Percentiles rank a stretch among this genome's conserved stretches.
Conservation (phyloP, 2,329 filamentous ascomycete species). For the Acrodontium crateriforme region DNA sequence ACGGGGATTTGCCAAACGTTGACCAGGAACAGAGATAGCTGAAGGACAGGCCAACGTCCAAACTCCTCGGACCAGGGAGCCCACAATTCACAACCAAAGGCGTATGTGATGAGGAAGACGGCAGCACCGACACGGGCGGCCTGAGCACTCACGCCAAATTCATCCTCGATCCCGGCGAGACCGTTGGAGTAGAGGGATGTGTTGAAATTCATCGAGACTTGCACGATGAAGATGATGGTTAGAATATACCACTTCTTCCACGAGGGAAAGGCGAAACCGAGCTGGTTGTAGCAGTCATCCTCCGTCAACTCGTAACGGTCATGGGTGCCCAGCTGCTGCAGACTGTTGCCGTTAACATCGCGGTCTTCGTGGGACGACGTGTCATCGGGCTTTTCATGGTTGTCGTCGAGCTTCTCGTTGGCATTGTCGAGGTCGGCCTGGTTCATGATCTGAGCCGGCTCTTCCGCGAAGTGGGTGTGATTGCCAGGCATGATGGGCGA, state of each 20-base stretch:
- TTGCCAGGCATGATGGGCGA: constrained; percentile 1
- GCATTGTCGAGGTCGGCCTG: constrained; percentile 14
- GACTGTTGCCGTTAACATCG: constrained; percentile 9
- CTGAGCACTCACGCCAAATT: constrained; percentile 34
- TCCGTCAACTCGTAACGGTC: constrained; percentile 37
- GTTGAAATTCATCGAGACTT: constrained; percentile 47
- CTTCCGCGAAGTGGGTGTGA: constrained; percentile 14
- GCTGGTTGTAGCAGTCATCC: constrained; percentile 35
- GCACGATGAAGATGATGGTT: constrained; percentile 38
- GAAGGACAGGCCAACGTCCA: constrained; percentile 38
- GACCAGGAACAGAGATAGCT: constrained; percentile 38
- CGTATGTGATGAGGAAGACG: constrained; percentile 38
- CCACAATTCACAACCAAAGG: constrained; percentile 39
- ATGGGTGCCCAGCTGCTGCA: constrained; percentile 21
- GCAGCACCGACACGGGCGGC: constrained; percentile 35
- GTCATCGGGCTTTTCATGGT: constrained; percentile 8
- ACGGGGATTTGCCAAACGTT: constrained; percentile 41
- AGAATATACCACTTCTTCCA: constrained; percentile 43
- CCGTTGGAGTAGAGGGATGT: constrained; percentile 42
- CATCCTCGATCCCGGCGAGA: constrained; percentile 30
- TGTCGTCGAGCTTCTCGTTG: constrained; percentile 16
- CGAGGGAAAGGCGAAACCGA: constrained; percentile 35
- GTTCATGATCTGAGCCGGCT: constrained; percentile 17
- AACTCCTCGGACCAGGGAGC: constrained; percentile 41
- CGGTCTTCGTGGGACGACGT: constrained; percentile 4